Base-by-base conservation (phyloP, 495 filamentous ascomycete species). In the Aspergillus homomorphus region DNA sequence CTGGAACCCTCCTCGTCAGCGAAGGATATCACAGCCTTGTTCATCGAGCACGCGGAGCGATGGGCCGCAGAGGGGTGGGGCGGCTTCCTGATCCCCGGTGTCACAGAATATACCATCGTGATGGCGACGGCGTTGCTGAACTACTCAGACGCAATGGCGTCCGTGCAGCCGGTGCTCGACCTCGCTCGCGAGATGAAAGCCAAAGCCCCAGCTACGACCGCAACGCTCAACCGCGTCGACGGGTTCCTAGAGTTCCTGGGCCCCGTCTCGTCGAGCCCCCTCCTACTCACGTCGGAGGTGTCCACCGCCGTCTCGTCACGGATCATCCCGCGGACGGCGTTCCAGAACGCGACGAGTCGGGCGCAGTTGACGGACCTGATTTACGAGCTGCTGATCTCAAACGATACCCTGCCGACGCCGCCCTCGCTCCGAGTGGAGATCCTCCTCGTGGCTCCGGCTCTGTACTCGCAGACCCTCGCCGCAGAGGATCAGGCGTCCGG, bases 1-100 rank as follows among this genome's bases (percentile, higher is more conserved):
- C 60, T 73, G 19, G 69, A 52, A 4, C 26, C 26, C 26, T 28
- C 26, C 26, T 28, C 26, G 26, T 45, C 56, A 59, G 5, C 16
- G 53, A 53, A 59, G 50, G 56, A 30, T 67, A 63, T 18, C 46
- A 2, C 56, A 57, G 16, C 61, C 62, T 61, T 75, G 16, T 51
- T 77, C 20, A 65, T 72, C 9, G 63, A 66, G 33, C 61, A 73
- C 41, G 66, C 74, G 10, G 57, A 69, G 1, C 55, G 57, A 51
- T 79, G 74, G 77, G 70, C 71, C 21, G 58, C 67, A 8, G 65
- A 76, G 53, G 77, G 74, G 50, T 79, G 74, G 75, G 75, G 76
- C 42, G 76, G 76, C 3, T 74, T 75, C 44, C 63, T 72, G 30
- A 58, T 49, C 14, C 62, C 65, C 8, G 59, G 58, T 4, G n/a